Conservation (phyloP, 2,329 filamentous ascomycete species). For the Calonectria fujianensis region DNA sequence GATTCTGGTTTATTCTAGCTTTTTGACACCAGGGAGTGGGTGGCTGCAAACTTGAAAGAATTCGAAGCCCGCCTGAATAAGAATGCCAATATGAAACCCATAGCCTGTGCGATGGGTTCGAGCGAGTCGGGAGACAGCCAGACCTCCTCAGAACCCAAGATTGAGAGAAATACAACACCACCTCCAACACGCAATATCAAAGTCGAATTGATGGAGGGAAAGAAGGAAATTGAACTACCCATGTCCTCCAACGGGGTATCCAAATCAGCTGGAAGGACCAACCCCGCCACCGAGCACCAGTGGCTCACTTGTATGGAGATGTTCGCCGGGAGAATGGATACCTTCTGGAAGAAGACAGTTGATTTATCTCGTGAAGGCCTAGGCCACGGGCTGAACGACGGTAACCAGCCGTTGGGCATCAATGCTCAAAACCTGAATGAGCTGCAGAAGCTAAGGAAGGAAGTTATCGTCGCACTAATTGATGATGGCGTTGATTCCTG, state of each 20-base stretch:
- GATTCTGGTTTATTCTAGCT: neutral
- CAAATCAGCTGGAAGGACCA: neutral
- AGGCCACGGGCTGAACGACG: neutral
- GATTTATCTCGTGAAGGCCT: neutral
- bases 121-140: neutral
- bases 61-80: neutral
- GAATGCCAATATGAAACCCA: neutral
- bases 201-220: neutral
- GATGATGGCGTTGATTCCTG: neutral
- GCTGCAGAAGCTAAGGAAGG: neutral
- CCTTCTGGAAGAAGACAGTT: neutral
- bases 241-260: neutral
- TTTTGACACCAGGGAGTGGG: neutral
- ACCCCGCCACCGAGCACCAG: neutral
- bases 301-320: neutral
- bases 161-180: neutral
- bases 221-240: neutral
- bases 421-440: neutral
- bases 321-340: neutral
- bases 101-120: neutral
- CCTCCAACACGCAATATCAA: neutral
- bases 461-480: neutral
- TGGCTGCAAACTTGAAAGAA: neutral
- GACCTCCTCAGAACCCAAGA: neutral
- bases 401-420: neutral